Conservation (phyloP, 2,329 filamentous ascomycete genomes). For the Alternaria viburni region DNA sequence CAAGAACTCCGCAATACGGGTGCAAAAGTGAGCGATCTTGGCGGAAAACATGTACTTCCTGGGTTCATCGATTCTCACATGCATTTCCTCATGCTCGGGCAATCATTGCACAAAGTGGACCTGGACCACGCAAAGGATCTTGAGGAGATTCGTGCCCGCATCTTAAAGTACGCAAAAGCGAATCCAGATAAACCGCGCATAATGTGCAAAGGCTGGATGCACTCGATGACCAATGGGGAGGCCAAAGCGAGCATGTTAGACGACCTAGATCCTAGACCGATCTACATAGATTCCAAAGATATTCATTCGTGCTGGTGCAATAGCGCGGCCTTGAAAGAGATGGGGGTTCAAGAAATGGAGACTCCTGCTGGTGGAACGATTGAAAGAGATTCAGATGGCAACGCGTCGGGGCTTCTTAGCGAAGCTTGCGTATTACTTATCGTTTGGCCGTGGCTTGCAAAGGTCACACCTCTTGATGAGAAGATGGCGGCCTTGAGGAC, state of each 20-base stretch:
- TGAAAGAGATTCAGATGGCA: conserved; percentile 56
- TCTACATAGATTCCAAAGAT: conserved; percentile 65
- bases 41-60: conserved; percentile 54
- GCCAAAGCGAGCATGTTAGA: conserved; percentile 60
- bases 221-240: conserved; percentile 60
- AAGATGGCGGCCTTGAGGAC: conserved; percentile 55
- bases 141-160: conserved; percentile 56
- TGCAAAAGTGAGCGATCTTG: conserved; percentile 42
- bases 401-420: conserved; percentile 58
- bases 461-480: conserved; percentile 57
- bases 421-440: conserved; percentile 62
- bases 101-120: conserved; percentile 60
- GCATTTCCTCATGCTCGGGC: conserved; percentile 63
- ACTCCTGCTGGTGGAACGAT: conserved; percentile 62
- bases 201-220: conserved; percentile 63
- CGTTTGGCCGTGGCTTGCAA: conserved; percentile 62
- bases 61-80: conserved; percentile 66
- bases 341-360: conserved; percentile 55
- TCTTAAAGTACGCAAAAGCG: conserved; percentile 54
- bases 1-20: conserved; percentile 32
- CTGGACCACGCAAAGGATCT: conserved; percentile 57
- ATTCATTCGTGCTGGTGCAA: conserved; percentile 65
- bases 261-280: conserved; percentile 58
- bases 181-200: conserved; percentile 57
- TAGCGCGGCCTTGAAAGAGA: conserved; percentile 58